Base-by-base conservation (phyloP, 1,139 yeast species). In the Yarrowia galli region DNA sequence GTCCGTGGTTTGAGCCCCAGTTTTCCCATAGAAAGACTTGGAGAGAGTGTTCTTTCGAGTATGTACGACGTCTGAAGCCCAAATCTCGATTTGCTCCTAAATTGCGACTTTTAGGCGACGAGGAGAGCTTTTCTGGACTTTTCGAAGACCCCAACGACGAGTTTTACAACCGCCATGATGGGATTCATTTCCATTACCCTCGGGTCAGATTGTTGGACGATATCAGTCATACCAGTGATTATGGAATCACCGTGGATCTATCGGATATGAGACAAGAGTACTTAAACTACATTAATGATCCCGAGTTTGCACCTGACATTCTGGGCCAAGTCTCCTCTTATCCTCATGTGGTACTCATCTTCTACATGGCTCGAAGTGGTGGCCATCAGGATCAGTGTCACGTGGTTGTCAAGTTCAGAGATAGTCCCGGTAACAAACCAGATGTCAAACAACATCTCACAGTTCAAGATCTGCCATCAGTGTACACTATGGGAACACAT, bases 1-100 rank as follows among this genome's bases (percentile, higher is more conserved):
- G 53, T 48, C 53, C 53, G 13, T 48, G 53, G 53, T 48, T 48
- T n/a, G 36, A 28, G 5, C 53, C 53, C 2, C 53, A 48, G 23
- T 25, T 12, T 28, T 48, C 53, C 12, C 53, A 25, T 15, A 20
- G 53, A 12, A 28, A 48, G 2, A 48, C 53, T 5, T 48, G 53
- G 53, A 28, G 38, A 48, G 53, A 25, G 15, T 48, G 53, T 8
- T 28, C 53, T 0, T 22, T 28, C 9, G 53, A 48, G 38, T 48
- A 48, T 12, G 53, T 48, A 23, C 18, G 48, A 20, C 25, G 48
- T 13, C 22, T n/a, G 53, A 18, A 28, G 38, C n/a, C n/a, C 16
- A 20, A 20, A n/a, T 13, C n/a, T 12, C 25, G 25, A 2, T 43
- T 43, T 22, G 28, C 48, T 43, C 48, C 48, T 2, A 43, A 43